A percentile compares a stretch with the other conserved stretches of the same genome.
Evolutionary conservation across 1,139 yeast genomes (phyloP).

Genomic region (Lipomyces yarrowii): DNA sequence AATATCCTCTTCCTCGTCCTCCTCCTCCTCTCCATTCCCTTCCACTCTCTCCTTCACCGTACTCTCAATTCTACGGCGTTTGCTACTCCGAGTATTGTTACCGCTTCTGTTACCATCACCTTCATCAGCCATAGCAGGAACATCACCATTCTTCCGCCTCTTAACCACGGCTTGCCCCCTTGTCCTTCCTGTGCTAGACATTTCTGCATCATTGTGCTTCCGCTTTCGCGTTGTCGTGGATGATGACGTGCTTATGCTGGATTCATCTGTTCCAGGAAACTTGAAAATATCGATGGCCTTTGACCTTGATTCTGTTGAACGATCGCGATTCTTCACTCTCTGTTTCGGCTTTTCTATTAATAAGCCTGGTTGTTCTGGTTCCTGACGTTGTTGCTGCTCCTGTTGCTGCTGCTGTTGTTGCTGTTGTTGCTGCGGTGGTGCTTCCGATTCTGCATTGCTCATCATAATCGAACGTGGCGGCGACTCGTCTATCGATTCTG

Average conservation of each 20-base stretch:
- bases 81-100: background rate
- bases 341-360: background rate
- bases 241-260: background rate
- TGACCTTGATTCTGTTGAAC: background rate
- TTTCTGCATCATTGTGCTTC: background rate
- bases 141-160: background rate
- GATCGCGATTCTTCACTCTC: background rate
- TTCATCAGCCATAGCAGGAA: background rate
- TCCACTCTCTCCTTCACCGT: background rate
- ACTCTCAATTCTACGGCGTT: background rate
- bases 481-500: background rate
- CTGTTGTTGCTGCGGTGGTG: background rate
- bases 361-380: background rate
- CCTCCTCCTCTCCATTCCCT: background rate
- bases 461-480: background rate
- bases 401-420: background rate
- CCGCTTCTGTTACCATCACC: background rate
- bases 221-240: background rate
- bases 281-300: background rate
- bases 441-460: background rate
- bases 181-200: background rate
- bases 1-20: background rate
- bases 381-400: background rate
- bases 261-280: background rate
- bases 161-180: background rate